Conservation (phyloP, 441 rosid species). For the Corymbia calophylla region DNA sequence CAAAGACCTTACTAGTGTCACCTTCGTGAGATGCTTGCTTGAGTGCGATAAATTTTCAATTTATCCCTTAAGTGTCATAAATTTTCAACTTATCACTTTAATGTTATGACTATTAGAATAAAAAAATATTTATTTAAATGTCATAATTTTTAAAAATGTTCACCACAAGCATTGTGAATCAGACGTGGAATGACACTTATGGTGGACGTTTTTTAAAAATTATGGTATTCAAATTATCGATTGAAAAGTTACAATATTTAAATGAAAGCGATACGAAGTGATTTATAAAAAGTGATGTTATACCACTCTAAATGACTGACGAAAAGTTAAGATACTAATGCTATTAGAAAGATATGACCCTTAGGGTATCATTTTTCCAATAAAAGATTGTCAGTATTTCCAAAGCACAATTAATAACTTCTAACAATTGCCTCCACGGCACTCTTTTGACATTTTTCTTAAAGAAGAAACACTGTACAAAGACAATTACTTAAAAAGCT, state of each 20-base stretch:
- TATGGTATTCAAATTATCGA: rapidly evolving
- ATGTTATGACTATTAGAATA: neutral
- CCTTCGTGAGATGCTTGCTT: neutral
- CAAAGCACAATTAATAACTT: neutral
- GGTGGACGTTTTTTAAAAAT: neutral
- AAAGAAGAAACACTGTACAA: neutral
- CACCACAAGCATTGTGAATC: neutral
- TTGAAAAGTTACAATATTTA: neutral
- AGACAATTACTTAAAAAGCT: neutral
- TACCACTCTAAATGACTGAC: rapidly evolving
- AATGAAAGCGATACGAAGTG: too few species aligned
- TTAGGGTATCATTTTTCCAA: rapidly evolving
- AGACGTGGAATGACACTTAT: rapidly evolving
- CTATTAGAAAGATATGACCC: neutral
- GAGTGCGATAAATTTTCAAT: neutral
- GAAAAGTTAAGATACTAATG: neutral
- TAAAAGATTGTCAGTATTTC: neutral
- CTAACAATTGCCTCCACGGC: neutral
- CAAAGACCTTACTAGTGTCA: too few species aligned
- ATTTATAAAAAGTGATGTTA: neutral
- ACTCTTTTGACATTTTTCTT: neutral
- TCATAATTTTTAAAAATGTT: rapidly evolving
- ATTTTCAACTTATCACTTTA: neutral
- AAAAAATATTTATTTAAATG: too few species aligned
- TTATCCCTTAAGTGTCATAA: neutral